Conservation (phyloP, 2,329 filamentous ascomycete genomes). For the Ophiostoma novo-ulmi region DNA sequence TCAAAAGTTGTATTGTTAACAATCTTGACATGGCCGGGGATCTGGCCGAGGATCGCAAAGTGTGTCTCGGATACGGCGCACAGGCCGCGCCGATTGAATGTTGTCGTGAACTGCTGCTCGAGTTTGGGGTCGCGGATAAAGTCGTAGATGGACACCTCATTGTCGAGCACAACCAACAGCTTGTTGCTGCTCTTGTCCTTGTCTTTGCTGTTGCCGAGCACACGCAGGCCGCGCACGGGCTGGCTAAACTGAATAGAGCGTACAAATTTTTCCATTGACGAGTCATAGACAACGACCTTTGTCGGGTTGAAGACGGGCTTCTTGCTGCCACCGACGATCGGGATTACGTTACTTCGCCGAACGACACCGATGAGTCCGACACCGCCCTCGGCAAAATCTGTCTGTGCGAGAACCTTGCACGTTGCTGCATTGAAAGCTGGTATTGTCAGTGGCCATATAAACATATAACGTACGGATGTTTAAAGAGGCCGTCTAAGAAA, state of each 20-base stretch:
- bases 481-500: too few relatives aligned
- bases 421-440: conserved; percentile 68
- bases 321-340: conserved; percentile 81
- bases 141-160: conserved; percentile 74
- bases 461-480: background rate
- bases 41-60: conserved; percentile 79
- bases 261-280: conserved; percentile 61
- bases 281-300: conserved; percentile 79
- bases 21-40: conserved; percentile 80
- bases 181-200: conserved; percentile 39
- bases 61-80: conserved; percentile 69
- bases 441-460: background rate
- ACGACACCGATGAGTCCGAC: conserved; percentile 83
- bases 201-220: conserved; percentile 51
- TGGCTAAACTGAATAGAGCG: conserved; percentile 54
- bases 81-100: conserved; percentile 75
- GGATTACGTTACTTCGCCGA: conserved; percentile 78
- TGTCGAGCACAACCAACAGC: conserved; percentile 75
- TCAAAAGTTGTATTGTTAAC: conserved; percentile 72
- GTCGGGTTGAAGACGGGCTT: conserved; percentile 82
- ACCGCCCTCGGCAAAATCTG: conserved; percentile 69
- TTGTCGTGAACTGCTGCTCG: conserved; percentile 73
- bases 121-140: conserved; percentile 69
- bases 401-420: conserved; percentile 59
- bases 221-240: conserved; percentile 70